Evolutionary conservation across 2,329 filamentous ascomycete genomes (phyloP), one percentile per base, ranked within the genome.

Genomic region (Penicillium sp.): DNA sequence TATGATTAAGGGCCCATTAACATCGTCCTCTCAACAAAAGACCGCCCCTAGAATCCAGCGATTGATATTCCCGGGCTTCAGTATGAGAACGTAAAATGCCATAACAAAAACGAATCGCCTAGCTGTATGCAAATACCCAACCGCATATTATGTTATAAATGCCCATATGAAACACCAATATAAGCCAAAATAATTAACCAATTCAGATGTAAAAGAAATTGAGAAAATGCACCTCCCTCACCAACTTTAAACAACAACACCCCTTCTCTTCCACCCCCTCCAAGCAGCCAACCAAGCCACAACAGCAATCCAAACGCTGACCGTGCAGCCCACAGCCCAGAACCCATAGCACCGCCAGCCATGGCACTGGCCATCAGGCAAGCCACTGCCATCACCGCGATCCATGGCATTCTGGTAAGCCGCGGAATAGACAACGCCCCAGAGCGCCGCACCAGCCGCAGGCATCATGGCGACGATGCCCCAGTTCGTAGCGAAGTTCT

Each of bases 401-500:
- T 83, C 76, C 66, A 47, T 69, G 51, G 60, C 72, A 53, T 58
- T 68, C 62, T 75, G 72, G 52, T 76, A 75, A 18, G 64, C 69
- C 29, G 56, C 63, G 44, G 89, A 90, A 71, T 97, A 99, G n/a
- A 97, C 78, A 0, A 94, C 73, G 0, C 92, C 91, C 91, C 93
- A 99, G 30, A 96, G 81, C 0, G 91, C 91, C 0, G 93, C 91
- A 0, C 93, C 94, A 0, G 89, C 75, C 0, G 94, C 94, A 2
- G 94, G 94, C 53, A 93, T 86, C 79, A 95, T 94, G 39, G 92
- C 91, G 7, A 97, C 86, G 57, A 97, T 92, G 9, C 94, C 94
- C 86, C 93, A 99, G 66, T 99, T 97, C 0, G 94, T 99, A 54
- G 91, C 94, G 70, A 99, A 97, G 71, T 97, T 99, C 77, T 97